A percentile compares a stretch with the other conserved stretches of the same genome.
Conservation (phyloP, 768 basidiomycete genomes). For the Goffeauzyma gilvescens region DNA sequence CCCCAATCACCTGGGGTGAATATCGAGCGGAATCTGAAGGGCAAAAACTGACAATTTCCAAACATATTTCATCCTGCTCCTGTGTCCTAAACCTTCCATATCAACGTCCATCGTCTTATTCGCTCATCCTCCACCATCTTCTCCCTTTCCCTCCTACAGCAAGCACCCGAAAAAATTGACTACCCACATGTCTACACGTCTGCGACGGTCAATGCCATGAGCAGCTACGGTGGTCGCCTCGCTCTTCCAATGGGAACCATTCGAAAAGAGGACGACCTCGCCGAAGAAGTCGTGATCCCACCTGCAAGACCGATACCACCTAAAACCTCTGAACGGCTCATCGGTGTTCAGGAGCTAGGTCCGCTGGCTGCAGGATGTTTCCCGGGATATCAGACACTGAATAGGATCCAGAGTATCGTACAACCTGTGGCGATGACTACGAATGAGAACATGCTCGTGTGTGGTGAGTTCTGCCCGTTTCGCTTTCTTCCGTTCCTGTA, state of each 20-base stretch:
- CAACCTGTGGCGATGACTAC: slow-evolving; percentile 82
- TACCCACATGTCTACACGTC: slow-evolving; percentile 78
- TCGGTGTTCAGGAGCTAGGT: slow-evolving; percentile 56
- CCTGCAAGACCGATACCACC: slow-evolving; percentile 63
- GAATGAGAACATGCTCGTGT: slow-evolving; percentile 90
- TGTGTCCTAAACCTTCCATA: not conserved
- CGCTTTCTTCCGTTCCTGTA: no score
- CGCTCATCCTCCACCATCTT: slow-evolving; percentile 10
- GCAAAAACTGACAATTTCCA: slow-evolving; percentile 10
- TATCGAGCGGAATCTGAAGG: no score
- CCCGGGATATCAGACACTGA: slow-evolving; percentile 70
- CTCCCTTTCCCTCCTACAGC: no score
- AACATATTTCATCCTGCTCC: not conserved
- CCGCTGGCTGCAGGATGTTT: slow-evolving; percentile 63
- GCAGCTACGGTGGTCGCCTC: slow-evolving; percentile 57
- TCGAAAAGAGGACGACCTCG: slow-evolving; percentile 48
- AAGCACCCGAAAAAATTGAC: slow-evolving; percentile 33
- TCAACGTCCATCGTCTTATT: not conserved
- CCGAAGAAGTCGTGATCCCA: slow-evolving; percentile 76
- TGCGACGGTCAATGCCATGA: slow-evolving; percentile 45
- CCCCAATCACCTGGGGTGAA: no score
- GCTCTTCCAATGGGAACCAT: slow-evolving; percentile 66
- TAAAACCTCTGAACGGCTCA: slow-evolving; percentile 47
- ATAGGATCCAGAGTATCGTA: slow-evolving; percentile 87
- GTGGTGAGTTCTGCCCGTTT: slow-evolving; percentile 46